Percentiles rank a stretch among this genome's conserved stretches.
phyloP scores from a whole-genome alignment of 225 moss, liverwort and hornwort species.

The Polytrichum commune region DNA sequence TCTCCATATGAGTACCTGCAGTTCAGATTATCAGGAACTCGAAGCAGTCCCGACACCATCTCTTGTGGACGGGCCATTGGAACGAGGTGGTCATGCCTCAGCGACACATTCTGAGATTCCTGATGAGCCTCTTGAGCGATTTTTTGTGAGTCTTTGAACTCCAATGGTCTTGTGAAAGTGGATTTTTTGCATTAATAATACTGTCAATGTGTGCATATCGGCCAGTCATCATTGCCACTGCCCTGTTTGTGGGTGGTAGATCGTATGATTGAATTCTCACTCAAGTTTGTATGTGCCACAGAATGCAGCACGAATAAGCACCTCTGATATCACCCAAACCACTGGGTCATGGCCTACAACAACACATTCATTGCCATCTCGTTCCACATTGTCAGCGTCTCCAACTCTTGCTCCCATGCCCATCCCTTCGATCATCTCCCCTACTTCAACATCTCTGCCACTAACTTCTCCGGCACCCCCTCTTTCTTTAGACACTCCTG shows the following conservation, averaged over 20 bases:
- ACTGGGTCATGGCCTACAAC: slow-evolving; percentile 56
- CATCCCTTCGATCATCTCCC: slow-evolving; percentile 58
- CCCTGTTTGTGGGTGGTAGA: neutral
- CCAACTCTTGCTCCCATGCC: slow-evolving; percentile 70
- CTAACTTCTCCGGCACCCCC: slow-evolving; percentile 63
- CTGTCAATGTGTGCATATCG: too few relatives aligned
- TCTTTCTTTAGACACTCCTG: slow-evolving; percentile 58
- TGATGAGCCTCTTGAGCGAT: slow-evolving; percentile 88
- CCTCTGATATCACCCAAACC: slow-evolving; percentile 59
- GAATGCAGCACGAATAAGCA: slow-evolving; percentile 71
- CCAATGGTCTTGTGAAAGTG: too few relatives aligned
- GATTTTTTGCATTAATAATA: too few relatives aligned
- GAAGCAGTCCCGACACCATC: slow-evolving; percentile 80
- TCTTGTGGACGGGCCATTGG: slow-evolving; percentile 84
- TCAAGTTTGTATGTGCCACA: slow-evolving; percentile 31
- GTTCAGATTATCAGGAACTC: slow-evolving; percentile 89
- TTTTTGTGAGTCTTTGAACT: slow-evolving; percentile 60
- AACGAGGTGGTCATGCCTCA: slow-evolving; percentile 57
- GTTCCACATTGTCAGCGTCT: slow-evolving; percentile 49
- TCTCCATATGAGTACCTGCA: slow-evolving; percentile 24
- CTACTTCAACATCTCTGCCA: slow-evolving; percentile 53
- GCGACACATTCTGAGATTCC: slow-evolving; percentile 57
- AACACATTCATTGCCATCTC: slow-evolving; percentile 57
- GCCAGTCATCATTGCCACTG: neutral
- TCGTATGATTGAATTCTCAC: too few relatives aligned